Percentiles rank a stretch among this genome's conserved stretches.
These are phyloP conservation scores for Lasiosphaeris hirsuta DNA, from an alignment of 495 filamentous ascomycete species.

Conservation along the genomic window DNA sequence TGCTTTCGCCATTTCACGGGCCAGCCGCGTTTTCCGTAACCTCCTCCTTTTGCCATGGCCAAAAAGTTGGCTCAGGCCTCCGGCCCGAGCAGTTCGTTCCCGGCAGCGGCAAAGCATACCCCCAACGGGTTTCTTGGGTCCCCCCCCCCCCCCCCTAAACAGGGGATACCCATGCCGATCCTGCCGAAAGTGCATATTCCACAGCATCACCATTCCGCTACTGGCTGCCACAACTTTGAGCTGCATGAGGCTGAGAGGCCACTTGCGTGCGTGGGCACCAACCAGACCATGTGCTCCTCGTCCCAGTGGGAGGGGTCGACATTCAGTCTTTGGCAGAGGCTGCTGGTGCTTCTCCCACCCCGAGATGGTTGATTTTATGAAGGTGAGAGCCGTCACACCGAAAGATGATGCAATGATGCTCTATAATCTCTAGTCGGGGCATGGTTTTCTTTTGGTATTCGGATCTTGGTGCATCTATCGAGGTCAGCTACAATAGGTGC, in stretches of 20 bases:
- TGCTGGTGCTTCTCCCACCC: too few species aligned
- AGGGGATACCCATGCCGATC: constrained; percentile 11
- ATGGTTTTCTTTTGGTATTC: not conserved
- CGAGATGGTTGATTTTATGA: too few species aligned
- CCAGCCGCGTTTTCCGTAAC: too few species aligned
- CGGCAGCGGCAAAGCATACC: too few species aligned
- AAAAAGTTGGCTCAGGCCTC: not conserved
- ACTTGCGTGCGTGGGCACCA: too few species aligned
- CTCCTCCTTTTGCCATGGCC: too few species aligned
- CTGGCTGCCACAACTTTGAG: constrained; percentile 12
- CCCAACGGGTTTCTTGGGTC: too few species aligned
- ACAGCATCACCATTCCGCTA: constrained; percentile 14
- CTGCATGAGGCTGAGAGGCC: constrained; percentile 11
- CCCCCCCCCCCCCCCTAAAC: not conserved
- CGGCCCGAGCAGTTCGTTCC: constrained; percentile 8
- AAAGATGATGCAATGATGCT: constrained; percentile 9
- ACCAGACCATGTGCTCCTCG: not conserved
- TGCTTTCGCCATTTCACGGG: too few species aligned
- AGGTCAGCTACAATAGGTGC: too few species aligned
- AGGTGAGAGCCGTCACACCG: constrained; percentile 3
- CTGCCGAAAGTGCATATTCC: constrained; percentile 10
- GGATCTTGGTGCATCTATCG: not conserved
- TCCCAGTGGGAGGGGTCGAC: not conserved
- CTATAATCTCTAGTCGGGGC: constrained; percentile 1
- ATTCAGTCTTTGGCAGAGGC: not conserved